Evolutionary conservation across 768 basidiomycete genomes (phyloP), one percentile per base, ranked within the genome.

Genomic region (Dentipellis sp.): DNA sequence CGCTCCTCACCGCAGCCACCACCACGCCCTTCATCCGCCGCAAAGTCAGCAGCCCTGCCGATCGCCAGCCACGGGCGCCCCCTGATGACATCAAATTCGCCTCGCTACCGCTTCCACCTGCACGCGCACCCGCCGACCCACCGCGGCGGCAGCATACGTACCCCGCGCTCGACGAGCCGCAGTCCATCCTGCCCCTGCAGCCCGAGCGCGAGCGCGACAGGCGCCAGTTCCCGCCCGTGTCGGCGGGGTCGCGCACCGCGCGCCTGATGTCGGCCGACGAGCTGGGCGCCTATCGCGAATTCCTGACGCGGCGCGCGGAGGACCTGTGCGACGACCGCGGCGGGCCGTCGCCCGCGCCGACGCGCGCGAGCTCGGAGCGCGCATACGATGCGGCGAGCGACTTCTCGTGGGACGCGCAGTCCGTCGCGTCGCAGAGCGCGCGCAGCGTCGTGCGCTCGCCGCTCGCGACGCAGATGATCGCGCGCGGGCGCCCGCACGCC

Each of bases 361-460:
- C 46, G n/a, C n/a, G 17, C 16, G 22, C 34, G 17, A 14, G 10
- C 40, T 16, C 10, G 7, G 35, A 6, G 12, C 29, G 38, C 38
- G 39, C 11, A 6, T 52, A 59, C n/a, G 60, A 59, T 10, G 23
- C 40, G 11, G 56, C 57, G 35, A 57, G 56, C 23, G 59, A 60
- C 45, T 45, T 50, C 40, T 55, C 61, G 23, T 56, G 60, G 52
- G 48, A 58, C 39, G 54, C 52, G 1, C 52, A 56, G 16, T 57
- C 59, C 8, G 37, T 47, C 80, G 78, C 21, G 65, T 65, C 14
- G 40, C 40, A 14, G 40, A 42, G 14, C 19, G 40, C 4, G 40
- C 40, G 4, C 40, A 19, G 14, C 14, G 40, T 19, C 14, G 40
- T 14, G 19, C 19, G 40, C 19, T 42, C 23, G 37, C 11, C 14